Evolutionary conservation across 345 rosid genomes (phyloP).

Genomic region (Dipteronia dyeriana): DNA sequence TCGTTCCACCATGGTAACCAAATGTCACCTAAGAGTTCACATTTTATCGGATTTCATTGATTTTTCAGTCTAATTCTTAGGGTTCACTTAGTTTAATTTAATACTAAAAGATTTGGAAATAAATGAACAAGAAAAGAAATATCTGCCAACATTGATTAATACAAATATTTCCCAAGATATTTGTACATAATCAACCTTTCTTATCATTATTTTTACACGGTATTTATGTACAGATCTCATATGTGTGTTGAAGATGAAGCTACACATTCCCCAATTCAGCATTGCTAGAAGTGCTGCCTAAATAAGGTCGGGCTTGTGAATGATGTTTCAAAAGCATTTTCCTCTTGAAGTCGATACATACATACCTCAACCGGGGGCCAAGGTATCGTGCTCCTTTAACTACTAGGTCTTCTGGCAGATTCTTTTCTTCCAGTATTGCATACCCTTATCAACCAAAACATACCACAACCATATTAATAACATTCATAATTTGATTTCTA

Average conservation of each 20-base stretch:
- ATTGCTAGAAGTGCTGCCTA: no score
- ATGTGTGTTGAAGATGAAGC: background rate
- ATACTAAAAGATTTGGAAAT: no score
- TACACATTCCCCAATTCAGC: background rate
- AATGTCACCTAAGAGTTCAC: no score
- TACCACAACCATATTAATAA: background rate
- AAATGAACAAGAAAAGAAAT: no score
- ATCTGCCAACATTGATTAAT: no score
- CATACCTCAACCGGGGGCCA: conserved; percentile 27
- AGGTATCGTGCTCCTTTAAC: conserved; percentile 41
- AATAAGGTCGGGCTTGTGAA: background rate
- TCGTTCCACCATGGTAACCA: no score
- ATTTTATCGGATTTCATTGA: no score
- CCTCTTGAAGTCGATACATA: background rate
- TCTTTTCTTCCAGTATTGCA: conserved; percentile 37
- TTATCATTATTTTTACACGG: background rate
- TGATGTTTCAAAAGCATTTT: background rate
- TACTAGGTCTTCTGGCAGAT: conserved; percentile 31
- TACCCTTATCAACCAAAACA: conserved; percentile 30
- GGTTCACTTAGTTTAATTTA: no score
- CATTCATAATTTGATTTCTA: no score
- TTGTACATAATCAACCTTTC: background rate
- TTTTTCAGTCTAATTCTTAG: no score
- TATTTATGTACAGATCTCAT: background rate
- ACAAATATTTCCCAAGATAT: background rate